Base-by-base conservation (phyloP, 2,329 filamentous ascomycete species). In the Stagonosporopsis chrysanthemi region DNA sequence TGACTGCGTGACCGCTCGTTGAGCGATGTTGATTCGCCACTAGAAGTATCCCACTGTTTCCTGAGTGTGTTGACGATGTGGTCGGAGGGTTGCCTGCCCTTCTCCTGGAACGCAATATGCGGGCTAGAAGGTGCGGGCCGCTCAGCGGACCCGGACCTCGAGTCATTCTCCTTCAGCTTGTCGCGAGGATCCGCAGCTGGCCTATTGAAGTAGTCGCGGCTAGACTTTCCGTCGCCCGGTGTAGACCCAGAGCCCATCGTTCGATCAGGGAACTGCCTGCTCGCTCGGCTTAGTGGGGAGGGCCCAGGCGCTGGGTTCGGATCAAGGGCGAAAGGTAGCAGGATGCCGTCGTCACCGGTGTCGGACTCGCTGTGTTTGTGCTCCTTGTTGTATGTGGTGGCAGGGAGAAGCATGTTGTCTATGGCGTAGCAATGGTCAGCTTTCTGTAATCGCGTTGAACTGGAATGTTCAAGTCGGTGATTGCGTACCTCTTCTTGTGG, bases 21-120 rank as follows among this genome's bases (percentile, higher is more conserved):
- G 45, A 69, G 68, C 12, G 69, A 63, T 22, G 75, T 67, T 24
- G 74, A 67, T 15, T 74, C 31, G 31, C 12, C 73, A 40, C 51
- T 62, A 11, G 58, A 46, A 2, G 62, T 55, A 39, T 80, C 78
- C 58, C 75, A 76, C 41, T 76, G 72, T 55, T 75, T 87, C 23
- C 81, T 77, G 43, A 84, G 80, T 1, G 82, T 79, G 35, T 83
- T 84, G 28, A 86, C 81, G 23, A 86, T 78, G 11, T 88, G 86
- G 2, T 87, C 85, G 0, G 87, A 88, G 4, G 83, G 77, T 58
- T 86, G 83, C 41, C 90, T 85, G 2, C 86, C 86, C 76, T 93
- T 95, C 69, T 96, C 91, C 74, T 96, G 92, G 73, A 92, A 96
- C 22, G 92, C 90, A 67, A 96, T 96, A 70, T 97, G 92, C n/a